These are phyloP conservation scores for Mesembryanthemum crystallinum DNA, from an alignment of 148 eudicot species.

Conservation along the genomic window DNA sequence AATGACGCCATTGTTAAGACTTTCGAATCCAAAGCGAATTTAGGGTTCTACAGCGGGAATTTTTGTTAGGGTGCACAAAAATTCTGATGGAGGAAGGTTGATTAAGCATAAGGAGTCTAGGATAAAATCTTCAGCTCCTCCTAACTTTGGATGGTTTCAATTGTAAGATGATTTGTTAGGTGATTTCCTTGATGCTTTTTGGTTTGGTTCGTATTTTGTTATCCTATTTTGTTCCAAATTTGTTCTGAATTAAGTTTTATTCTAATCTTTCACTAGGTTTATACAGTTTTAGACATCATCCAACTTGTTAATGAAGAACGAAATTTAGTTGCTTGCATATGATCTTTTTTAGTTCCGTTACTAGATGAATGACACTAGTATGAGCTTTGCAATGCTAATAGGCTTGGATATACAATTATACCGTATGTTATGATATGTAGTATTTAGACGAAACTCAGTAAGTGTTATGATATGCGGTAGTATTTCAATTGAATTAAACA, in stretches of 20 bases:
- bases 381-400: background rate
- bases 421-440: too few species aligned
- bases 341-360: background rate
- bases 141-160: background rate
- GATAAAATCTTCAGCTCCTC: constrained; percentile 14
- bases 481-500: too few species aligned
- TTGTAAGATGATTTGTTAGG: constrained; percentile 15
- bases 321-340: background rate
- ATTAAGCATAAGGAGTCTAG: constrained; percentile 56
- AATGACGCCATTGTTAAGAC: constrained; percentile 71
- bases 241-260: constrained; percentile 1
- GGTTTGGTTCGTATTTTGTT: constrained; percentile 2
- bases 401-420: too few species aligned
- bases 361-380: background rate
- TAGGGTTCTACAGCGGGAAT: constrained; percentile 85
- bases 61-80: constrained; percentile 71
- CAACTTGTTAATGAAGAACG: background rate
- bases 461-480: too few species aligned
- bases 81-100: constrained; percentile 87
- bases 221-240: background rate
- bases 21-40: constrained; percentile 55
- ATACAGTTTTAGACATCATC: constrained; percentile 22
- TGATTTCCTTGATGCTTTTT: constrained; percentile 13
- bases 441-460: too few species aligned
- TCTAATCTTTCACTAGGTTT: background rate